Evolutionary conservation across 2,329 filamentous ascomycete genomes (phyloP).

Genomic region (Colletotrichum musicola): DNA sequence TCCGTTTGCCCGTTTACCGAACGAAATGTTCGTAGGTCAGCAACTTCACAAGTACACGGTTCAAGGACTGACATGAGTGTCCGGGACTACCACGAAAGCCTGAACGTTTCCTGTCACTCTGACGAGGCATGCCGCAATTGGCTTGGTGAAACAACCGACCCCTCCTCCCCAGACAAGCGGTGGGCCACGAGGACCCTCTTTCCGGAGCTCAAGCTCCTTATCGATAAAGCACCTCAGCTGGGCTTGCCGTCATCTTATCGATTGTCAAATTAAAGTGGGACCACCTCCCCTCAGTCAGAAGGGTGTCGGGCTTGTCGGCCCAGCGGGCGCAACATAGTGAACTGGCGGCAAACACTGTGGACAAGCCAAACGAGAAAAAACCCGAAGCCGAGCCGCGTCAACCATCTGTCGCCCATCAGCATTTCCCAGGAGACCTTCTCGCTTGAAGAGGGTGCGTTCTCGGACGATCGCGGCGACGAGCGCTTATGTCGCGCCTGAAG

Average conservation of each 20-base stretch:
- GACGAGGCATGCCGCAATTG: constrained; percentile 10
- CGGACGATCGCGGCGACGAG: not conserved
- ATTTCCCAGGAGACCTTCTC: not conserved
- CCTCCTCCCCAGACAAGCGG: constrained; percentile 30
- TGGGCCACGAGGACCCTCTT: not conserved
- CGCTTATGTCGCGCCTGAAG: constrained; percentile 38
- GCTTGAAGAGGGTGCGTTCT: not conserved
- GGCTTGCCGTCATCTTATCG: constrained; percentile 7
- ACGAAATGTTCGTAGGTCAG: no score
- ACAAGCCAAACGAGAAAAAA: not conserved
- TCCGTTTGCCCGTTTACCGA: no score
- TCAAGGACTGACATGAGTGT: no score
- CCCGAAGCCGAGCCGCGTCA: constrained; percentile 2
- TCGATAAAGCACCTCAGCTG: constrained; percentile 23
- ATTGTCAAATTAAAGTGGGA: constrained; percentile 22
- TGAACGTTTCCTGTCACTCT: constrained; percentile 7
- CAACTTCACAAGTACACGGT: no score
- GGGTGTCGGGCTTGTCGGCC: not conserved
- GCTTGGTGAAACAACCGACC: constrained; percentile 33
- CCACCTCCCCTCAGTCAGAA: constrained; percentile 17
- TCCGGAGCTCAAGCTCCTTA: constrained; percentile 19
- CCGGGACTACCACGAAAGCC: not conserved
- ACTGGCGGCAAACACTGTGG: constrained; percentile 17
- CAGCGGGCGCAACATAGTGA: not conserved
- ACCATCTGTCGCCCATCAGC: not conserved